A percentile compares a stretch with the other conserved stretches of the same genome.
phyloP scores from a whole-genome alignment of 257 asterid genomes.

The Lavandula angustifolia region DNA sequence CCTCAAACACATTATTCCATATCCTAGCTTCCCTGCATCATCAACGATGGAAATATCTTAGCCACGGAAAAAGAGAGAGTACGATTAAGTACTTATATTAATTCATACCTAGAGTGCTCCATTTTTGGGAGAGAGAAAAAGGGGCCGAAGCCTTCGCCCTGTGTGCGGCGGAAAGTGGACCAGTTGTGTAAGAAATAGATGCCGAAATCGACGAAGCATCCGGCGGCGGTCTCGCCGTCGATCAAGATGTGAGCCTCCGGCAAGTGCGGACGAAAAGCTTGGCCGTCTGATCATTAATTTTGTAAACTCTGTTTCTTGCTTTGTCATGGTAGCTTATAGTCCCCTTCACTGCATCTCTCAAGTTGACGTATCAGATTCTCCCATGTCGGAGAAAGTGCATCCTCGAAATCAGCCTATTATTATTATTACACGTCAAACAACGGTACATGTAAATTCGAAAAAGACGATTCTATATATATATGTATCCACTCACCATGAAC shows the following conservation, averaged over 20 bases:
- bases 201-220: slow-evolving; percentile 84
- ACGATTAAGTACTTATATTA: too few species aligned
- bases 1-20: slow-evolving; percentile 79
- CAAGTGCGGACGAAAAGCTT: slow-evolving; percentile 96
- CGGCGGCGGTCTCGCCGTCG: slow-evolving; percentile 90
- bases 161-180: slow-evolving; percentile 57
- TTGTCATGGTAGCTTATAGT: slow-evolving; percentile 74
- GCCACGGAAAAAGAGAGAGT: too few species aligned
- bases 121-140: slow-evolving; percentile 94
- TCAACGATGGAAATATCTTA: too few species aligned
- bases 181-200: slow-evolving; percentile 84
- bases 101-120: slow-evolving; percentile 76
- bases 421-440: too few species aligned
- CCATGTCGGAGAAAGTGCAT: slow-evolving; percentile 92
- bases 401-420: slow-evolving; percentile 94
- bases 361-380: slow-evolving; percentile 78
- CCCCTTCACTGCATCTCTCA: slow-evolving; percentile 85
- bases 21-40: slow-evolving; percentile 82
- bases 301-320: slow-evolving; percentile 72
- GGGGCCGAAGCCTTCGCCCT: slow-evolving; percentile 85
- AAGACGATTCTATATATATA: too few species aligned
- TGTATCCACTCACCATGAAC: slow-evolving; percentile 81
- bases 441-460: too few species aligned
- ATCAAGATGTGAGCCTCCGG: slow-evolving; percentile 88
- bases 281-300: slow-evolving; percentile 70